Percentiles rank a stretch among this genome's conserved stretches.
These are phyloP conservation scores for Candida albicans DNA, from an alignment of 1,139 yeast species.

Conservation along the genomic window DNA sequence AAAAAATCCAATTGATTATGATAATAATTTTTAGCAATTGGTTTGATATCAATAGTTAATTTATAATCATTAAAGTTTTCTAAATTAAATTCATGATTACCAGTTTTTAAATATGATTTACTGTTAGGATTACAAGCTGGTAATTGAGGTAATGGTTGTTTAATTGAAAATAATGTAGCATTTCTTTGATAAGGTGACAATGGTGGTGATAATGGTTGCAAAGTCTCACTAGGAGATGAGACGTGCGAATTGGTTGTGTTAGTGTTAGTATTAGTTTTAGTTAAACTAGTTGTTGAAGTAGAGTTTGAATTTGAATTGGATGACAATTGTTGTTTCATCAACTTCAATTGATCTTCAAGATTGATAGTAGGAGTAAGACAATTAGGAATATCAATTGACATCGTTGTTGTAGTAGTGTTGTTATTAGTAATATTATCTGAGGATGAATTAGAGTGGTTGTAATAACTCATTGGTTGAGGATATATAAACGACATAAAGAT, in stretches of 20 bases:
- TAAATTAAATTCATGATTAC: slow-evolving; percentile 40
- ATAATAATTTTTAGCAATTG: slow-evolving; percentile 42
- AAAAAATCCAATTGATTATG: slow-evolving; percentile 49
- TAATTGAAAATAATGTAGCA: slow-evolving; percentile 27
- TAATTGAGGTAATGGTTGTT: slow-evolving; percentile 47
- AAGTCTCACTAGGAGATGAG: slow-evolving; percentile 3
- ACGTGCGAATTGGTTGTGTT: background rate
- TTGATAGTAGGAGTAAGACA: slow-evolving; percentile 36
- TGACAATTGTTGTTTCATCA: slow-evolving; percentile 1
- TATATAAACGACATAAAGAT: slow-evolving; percentile 29
- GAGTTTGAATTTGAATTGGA: background rate
- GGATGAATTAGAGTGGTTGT: slow-evolving; percentile 16
- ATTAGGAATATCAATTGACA: slow-evolving; percentile 25
- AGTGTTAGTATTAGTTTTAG: slow-evolving; percentile 4
- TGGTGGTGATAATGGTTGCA: slow-evolving; percentile 57
- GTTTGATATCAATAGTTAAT: slow-evolving; percentile 49
- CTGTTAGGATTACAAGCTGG: background rate
- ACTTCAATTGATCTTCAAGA: slow-evolving; percentile 6
- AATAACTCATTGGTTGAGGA: slow-evolving; percentile 28
- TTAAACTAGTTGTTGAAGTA: slow-evolving; percentile 3
- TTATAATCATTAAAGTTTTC: slow-evolving; percentile 48
- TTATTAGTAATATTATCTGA: background rate
- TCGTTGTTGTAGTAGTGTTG: slow-evolving; percentile 18
- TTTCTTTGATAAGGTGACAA: slow-evolving; percentile 56
- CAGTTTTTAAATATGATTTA: background rate